phyloP scores from a whole-genome alignment of 2,329 filamentous ascomycete genomes.

The Penicillium italicum region DNA sequence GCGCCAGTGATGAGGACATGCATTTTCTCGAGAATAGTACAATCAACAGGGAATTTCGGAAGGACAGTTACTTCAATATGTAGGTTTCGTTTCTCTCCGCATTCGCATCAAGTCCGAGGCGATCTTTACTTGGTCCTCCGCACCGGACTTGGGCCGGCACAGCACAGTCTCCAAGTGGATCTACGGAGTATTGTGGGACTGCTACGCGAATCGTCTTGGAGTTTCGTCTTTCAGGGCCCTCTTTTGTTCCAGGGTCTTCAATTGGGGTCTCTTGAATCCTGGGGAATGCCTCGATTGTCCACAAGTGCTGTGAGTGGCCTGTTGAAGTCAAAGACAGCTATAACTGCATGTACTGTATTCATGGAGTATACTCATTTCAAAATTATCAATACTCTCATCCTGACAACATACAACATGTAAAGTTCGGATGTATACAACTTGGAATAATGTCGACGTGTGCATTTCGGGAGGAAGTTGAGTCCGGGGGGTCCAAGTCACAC shows the following conservation, averaged over 20 bases:
- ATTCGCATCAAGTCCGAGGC: constrained; percentile 39
- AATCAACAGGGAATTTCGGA: not conserved
- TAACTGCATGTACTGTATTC: not conserved
- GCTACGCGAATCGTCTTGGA: constrained; percentile 5
- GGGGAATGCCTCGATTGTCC: not conserved
- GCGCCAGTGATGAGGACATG: constrained; percentile 62
- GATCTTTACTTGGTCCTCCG: constrained; percentile 18
- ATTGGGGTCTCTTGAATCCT: not conserved
- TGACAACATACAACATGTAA: not conserved
- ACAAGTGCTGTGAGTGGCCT: not conserved
- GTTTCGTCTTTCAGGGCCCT: not conserved
- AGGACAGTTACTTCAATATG: not conserved
- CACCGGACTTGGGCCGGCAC: constrained; percentile 32
- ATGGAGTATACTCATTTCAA: not conserved
- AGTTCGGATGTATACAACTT: not conserved
- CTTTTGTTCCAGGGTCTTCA: not conserved
- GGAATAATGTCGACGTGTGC: not conserved
- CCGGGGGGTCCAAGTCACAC: constrained; percentile 1
- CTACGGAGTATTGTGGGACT: constrained; percentile 5
- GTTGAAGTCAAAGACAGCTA: not conserved
- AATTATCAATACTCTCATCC: not conserved
- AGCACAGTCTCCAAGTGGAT: constrained; percentile 11
- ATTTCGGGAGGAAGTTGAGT: constrained; percentile 2
- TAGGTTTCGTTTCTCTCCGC: constrained; percentile 27
- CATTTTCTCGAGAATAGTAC: constrained; percentile 26